Conservation (phyloP, 192 early-diverging fungal genomes). For the Gonapodya prolifera region DNA sequence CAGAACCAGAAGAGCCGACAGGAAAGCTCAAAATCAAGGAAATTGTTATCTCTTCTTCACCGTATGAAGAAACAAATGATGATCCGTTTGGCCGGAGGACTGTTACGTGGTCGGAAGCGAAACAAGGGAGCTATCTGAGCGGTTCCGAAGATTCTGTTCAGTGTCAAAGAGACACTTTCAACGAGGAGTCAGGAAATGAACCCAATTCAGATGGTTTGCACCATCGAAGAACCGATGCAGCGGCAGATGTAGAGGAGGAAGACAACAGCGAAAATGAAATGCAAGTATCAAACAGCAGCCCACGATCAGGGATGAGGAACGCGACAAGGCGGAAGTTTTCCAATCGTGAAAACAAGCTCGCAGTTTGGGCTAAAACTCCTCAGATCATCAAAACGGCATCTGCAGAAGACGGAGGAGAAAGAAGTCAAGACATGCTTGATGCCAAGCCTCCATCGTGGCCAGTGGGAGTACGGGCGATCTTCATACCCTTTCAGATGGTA, state of each 20-base stretch:
- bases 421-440: background rate
- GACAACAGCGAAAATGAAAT: background rate
- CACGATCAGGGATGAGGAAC: background rate
- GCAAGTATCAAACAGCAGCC: background rate
- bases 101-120: background rate
- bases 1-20: background rate
- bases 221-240: background rate
- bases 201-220: background rate
- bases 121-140: background rate
- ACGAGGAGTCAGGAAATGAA: background rate
- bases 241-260: background rate
- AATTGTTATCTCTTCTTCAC: background rate
- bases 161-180: too few relatives aligned
- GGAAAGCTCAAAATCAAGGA: background rate
- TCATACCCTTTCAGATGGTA: background rate
- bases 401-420: background rate
- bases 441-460: background rate
- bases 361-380: background rate
- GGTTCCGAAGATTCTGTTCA: background rate
- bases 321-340: background rate
- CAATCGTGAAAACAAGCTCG: background rate
- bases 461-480: too few relatives aligned
- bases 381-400: background rate
- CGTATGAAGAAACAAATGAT: background rate
- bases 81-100: background rate